These are phyloP conservation scores for Coemansia nantahalensis DNA, from an alignment of 192 early-diverging fungal species.

Conservation along the genomic window DNA sequence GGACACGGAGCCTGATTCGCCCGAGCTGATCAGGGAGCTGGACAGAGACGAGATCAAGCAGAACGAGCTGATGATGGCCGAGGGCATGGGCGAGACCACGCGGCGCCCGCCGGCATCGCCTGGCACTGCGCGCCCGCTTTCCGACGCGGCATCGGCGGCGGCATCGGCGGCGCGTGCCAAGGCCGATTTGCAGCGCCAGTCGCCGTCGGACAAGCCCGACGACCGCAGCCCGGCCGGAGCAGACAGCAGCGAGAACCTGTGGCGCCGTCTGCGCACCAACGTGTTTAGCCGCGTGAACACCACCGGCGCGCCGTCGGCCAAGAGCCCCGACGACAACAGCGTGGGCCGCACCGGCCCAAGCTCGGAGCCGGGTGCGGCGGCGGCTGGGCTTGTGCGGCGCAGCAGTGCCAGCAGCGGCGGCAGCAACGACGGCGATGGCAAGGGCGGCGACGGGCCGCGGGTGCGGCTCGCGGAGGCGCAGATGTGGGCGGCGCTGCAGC, in stretches of 20 bases:
- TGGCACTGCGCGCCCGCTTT: too few relatives aligned
- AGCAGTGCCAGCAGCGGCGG: too few relatives aligned
- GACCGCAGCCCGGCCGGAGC: constrained; percentile 11
- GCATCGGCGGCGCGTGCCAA: too few relatives aligned
- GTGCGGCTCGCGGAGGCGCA: neutral
- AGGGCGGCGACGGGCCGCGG: neutral
- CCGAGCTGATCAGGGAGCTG: constrained; percentile 21
- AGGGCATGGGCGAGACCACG: constrained; percentile 11
- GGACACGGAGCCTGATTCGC: constrained; percentile 7
- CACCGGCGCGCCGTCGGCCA: neutral
- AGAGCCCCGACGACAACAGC: neutral
- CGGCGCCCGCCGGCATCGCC: too few relatives aligned
- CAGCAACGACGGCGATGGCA: too few relatives aligned
- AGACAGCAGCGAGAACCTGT: constrained; percentile 32
- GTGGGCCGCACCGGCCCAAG: neutral
- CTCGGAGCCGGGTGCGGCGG: neutral
- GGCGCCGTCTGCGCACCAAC: constrained; percentile 44
- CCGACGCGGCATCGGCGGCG: too few relatives aligned
- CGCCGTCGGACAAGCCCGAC: constrained; percentile 5
- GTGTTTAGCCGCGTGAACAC: constrained; percentile 41
- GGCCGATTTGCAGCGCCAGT: neutral
- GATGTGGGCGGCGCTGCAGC: constrained; percentile 8
- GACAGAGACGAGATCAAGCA: constrained; percentile 41
- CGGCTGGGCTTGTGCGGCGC: neutral
- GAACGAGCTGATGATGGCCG: constrained; percentile 47